A percentile compares a stretch with the other conserved stretches of the same genome.
phyloP scores from a whole-genome alignment of 345 rosid genomes.

The Acer negundo region DNA sequence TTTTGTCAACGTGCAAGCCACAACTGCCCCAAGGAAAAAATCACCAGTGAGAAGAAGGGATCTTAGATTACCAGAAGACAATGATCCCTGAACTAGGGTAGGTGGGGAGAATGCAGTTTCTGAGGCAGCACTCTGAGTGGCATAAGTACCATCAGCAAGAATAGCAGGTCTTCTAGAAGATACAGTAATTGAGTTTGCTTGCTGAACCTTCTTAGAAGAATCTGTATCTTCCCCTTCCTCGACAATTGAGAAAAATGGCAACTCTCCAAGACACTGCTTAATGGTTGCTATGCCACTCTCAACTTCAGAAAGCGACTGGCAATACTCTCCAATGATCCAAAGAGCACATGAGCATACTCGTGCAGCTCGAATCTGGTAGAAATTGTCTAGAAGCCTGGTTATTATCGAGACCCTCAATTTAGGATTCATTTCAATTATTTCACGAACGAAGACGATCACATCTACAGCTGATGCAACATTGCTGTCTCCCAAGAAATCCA shows the following conservation, averaged over 20 bases:
- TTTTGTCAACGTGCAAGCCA: slow-evolving; percentile 87
- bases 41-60: slow-evolving; percentile 92
- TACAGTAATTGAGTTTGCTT: slow-evolving; percentile 52
- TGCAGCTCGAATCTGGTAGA: slow-evolving; percentile 87
- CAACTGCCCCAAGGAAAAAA: slow-evolving; percentile 98
- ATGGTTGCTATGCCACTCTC: slow-evolving; percentile 79
- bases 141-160: slow-evolving; percentile 92
- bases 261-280: slow-evolving; percentile 87
- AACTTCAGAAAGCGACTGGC: slow-evolving; percentile 84
- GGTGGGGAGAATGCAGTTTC: slow-evolving; percentile 86
- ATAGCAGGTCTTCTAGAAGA: slow-evolving; percentile 84
- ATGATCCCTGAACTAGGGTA: slow-evolving; percentile 73
- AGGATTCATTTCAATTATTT: slow-evolving; percentile 84
- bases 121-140: slow-evolving; percentile 91
- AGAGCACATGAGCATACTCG: slow-evolving; percentile 89
- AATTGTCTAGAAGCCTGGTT: slow-evolving; percentile 82
- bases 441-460: slow-evolving; percentile 76
- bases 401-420: slow-evolving; percentile 83
- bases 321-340: slow-evolving; percentile 92
- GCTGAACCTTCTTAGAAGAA: slow-evolving; percentile 57
- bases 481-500: slow-evolving; percentile 92
- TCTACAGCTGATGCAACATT: slow-evolving; percentile 90
- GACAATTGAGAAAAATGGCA: slow-evolving; percentile 69
- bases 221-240: slow-evolving; percentile 75
- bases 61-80: slow-evolving; percentile 77